These are phyloP conservation scores for Colletotrichum gigasporum DNA, from an alignment of 2,329 filamentous ascomycete species.

Conservation along the genomic window DNA sequence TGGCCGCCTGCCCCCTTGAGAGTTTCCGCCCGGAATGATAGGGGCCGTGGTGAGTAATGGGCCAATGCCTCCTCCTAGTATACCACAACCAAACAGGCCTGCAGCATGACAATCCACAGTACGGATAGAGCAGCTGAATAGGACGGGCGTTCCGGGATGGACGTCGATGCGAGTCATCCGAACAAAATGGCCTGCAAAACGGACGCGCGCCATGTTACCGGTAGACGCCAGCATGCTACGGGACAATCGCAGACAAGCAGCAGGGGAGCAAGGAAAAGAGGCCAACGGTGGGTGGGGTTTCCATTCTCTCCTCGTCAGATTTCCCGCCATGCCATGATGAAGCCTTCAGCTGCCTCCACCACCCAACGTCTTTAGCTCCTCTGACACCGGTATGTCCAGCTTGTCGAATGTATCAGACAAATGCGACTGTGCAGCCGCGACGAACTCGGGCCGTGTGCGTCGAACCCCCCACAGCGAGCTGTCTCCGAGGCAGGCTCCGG, in stretches of 20 bases:
- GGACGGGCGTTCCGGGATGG: background rate
- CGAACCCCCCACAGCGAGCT: background rate
- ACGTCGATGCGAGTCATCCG: slow-evolving; percentile 22
- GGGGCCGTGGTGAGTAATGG: background rate
- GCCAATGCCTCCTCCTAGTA: background rate
- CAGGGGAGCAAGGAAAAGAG: background rate
- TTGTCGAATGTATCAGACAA: slow-evolving; percentile 11
- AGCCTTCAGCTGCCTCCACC: slow-evolving; percentile 3
- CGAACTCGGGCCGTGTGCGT: background rate
- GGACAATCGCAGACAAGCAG: background rate
- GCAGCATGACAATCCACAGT: background rate
- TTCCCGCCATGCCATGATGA: background rate
- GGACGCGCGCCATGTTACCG: background rate
- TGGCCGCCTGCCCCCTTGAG: background rate
- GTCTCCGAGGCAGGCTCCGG: background rate
- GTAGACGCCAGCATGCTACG: background rate
- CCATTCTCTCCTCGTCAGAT: background rate
- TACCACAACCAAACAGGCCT: background rate
- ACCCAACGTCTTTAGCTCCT: background rate
- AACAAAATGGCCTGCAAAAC: background rate
- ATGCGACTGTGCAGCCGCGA: slow-evolving; percentile 14
- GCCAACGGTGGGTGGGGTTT: background rate
- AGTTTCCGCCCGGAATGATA: slow-evolving; percentile 3
- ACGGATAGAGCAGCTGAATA: background rate
- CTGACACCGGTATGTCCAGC: slow-evolving; percentile 19